These are phyloP conservation scores for Phytophthora niederhauseri DNA, from an alignment of 352 stramenopile genomes.

Conservation along the genomic window DNA sequence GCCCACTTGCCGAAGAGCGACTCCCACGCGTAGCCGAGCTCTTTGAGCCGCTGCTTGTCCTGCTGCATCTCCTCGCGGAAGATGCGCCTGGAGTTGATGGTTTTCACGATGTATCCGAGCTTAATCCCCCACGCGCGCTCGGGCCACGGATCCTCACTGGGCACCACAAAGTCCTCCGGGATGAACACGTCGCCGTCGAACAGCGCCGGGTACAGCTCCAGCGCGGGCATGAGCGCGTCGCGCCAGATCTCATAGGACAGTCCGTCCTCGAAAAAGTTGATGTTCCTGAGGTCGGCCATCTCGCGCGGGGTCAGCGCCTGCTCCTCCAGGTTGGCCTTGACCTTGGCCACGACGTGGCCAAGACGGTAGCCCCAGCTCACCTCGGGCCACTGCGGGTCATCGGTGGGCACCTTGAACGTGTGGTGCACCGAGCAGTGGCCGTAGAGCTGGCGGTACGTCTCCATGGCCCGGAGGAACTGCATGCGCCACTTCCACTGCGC, in stretches of 20 bases:
- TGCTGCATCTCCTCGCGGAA: constrained; percentile 49
- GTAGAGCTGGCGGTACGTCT: constrained; percentile 78
- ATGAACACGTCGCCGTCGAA: constrained; percentile 41
- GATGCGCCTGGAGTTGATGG: constrained; percentile 46
- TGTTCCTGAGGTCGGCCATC: constrained; percentile 41
- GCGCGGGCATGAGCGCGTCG: constrained; percentile 42
- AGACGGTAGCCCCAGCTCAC: constrained; percentile 81
- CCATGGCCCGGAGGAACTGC: constrained; percentile 68
- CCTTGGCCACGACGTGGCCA: constrained; percentile 66
- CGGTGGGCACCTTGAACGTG: constrained; percentile 87
- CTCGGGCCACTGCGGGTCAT: constrained; percentile 77
- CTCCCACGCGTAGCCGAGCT: constrained; percentile 65
- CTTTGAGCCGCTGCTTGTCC: constrained; percentile 47
- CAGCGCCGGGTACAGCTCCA: constrained; percentile 43
- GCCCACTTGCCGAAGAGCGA: constrained; percentile 65
- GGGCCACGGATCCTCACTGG: constrained; percentile 54
- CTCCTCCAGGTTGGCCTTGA: constrained; percentile 42
- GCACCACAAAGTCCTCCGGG: constrained; percentile 60
- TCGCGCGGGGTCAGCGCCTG: constrained; percentile 22
- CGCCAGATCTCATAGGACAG: constrained; percentile 40
- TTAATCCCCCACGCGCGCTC: constrained; percentile 37
- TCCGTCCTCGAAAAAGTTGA: constrained; percentile 50
- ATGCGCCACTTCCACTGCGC: constrained; percentile 72
- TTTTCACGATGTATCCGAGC: constrained; percentile 65
- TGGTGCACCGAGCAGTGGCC: constrained; percentile 90